Base-by-base conservation (phyloP, 2,329 filamentous ascomycete species). In the Didymellaceae sp. region DNA sequence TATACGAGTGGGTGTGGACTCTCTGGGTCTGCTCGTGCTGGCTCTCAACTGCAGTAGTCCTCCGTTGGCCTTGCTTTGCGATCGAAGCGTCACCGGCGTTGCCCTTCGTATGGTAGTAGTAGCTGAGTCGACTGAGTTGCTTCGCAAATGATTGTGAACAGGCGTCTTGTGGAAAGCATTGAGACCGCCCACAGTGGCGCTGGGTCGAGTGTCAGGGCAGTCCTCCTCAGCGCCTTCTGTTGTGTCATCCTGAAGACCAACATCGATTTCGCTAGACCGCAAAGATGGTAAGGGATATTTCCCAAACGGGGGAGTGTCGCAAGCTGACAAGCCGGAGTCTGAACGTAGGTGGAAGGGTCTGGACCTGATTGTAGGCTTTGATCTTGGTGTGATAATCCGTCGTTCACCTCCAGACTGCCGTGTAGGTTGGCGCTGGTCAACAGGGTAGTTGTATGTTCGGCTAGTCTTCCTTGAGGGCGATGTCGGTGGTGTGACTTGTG, bases 41-140 rank as follows among this genome's bases (percentile, higher is more conserved):
- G 61, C 54, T 16, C 56, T 60, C 18, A 66, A 41, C 22, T 64
- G 55, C 10, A 64, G 41, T 9, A 66, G 50, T 2, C 63, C 63
- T 37, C 62, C 58, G 16, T 60, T 62, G 14, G 55, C 22, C 17
- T 38, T 45, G 8, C 26, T 38, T 33, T 49, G 18, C 42, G 51
- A 38, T 49, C 45, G 30, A n/a, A 40, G 38, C 10, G 26, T 28
- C n/a, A 20, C 20, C 1, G 41, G 20, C 33, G 25, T 22, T 37
- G 26, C 38, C 25, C 13, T 50, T 16, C 18, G 50, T 6, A n/a
- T n/a, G 6, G 25, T 31, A n/a, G 7, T 45, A 2, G 31, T n/a
- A 6, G n/a, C 16, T 17, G 42, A 28, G 6, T 38, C 22, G 11
- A 42, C 13, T 5, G 26, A 46, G n/a, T 14, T n/a, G 11, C 38